A percentile compares a stretch with the other conserved stretches of the same genome.
Evolutionary conservation across 2,329 filamentous ascomycete genomes (phyloP).

Genomic region (Botrytis deweyae): DNA sequence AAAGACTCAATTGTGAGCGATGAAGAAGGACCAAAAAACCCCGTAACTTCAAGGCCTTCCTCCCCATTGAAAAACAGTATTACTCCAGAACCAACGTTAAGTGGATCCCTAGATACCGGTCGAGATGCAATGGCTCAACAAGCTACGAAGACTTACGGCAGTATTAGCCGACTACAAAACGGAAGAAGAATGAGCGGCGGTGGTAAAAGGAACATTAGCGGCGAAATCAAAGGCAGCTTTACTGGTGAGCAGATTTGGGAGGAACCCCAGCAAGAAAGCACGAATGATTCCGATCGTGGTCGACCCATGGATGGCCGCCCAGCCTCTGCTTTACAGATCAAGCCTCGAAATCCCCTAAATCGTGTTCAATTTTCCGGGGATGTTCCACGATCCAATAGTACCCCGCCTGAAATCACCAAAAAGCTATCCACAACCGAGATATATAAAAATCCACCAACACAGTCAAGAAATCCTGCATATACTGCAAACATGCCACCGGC

Average conservation of each 20-base stretch:
- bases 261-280: conserved; percentile 62
- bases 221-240: conserved; percentile 62
- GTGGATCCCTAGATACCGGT: conserved; percentile 32
- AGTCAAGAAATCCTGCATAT: conserved; percentile 79
- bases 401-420: conserved; percentile 44
- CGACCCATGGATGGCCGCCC: conserved; percentile 34
- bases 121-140: conserved; percentile 22
- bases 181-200: conserved; percentile 31
- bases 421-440: conserved; percentile 64
- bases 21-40: conserved; percentile 28
- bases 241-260: conserved; percentile 85
- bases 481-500: conserved; percentile 57
- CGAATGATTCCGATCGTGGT: conserved; percentile 25
- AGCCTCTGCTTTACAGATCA: conserved; percentile 53
- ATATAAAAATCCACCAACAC: conserved; percentile 77
- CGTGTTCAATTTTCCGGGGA: conserved; percentile 52
- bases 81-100: conserved; percentile 30
- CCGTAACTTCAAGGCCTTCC: conserved; percentile 1
- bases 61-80: conserved; percentile 40
- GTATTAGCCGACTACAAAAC: conserved; percentile 26
- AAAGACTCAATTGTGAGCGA: conserved; percentile 41
- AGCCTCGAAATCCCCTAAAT: conserved; percentile 64
- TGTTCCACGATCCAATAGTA: conserved; percentile 45
- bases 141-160: conserved; percentile 34
- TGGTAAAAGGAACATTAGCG: conserved; percentile 63